Percentiles rank a stretch among this genome's conserved stretches.
phyloP scores from a whole-genome alignment of 2,329 filamentous ascomycete genomes.

The Purpureocillium takamizusanense region DNA sequence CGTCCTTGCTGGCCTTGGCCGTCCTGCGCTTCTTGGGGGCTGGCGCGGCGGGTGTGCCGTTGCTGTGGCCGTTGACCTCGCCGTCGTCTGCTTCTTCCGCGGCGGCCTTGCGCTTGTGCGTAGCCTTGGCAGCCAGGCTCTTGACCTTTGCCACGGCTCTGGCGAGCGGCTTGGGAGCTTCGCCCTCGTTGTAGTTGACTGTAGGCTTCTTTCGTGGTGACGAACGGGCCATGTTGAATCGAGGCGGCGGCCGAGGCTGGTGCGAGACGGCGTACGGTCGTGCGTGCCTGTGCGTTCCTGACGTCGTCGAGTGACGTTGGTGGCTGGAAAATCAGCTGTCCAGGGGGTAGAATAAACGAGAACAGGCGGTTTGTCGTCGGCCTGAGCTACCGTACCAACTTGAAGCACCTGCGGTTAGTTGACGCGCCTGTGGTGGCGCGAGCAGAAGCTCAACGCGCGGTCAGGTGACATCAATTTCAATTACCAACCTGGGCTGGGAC shows the following conservation, averaged over 20 bases:
- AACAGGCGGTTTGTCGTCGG: no score
- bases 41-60: conserved; percentile 12
- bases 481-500: no score
- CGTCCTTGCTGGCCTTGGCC: conserved; percentile 19
- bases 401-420: no score
- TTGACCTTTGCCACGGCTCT: neutral
- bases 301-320: no score
- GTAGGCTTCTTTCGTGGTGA: conserved; percentile 22
- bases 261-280: no score
- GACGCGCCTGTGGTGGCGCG: no score
- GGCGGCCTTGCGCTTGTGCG: conserved; percentile 14
- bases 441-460: conserved; percentile 3
- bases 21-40: conserved; percentile 33
- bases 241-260: no score
- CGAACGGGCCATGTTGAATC: conserved; percentile 23
- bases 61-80: conserved; percentile 10
- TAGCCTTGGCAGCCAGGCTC: neutral
- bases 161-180: conserved; percentile 10
- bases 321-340: no score
- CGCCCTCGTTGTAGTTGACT: conserved; percentile 7
- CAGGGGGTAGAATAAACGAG: no score
- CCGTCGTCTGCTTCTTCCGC: conserved; percentile 6
- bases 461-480: conserved; percentile 8
- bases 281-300: no score
- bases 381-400: no score